Percentiles rank a stretch among this genome's conserved stretches.
phyloP scores from a whole-genome alignment of 495 filamentous ascomycete species.

The Penicillium chermesinum region DNA sequence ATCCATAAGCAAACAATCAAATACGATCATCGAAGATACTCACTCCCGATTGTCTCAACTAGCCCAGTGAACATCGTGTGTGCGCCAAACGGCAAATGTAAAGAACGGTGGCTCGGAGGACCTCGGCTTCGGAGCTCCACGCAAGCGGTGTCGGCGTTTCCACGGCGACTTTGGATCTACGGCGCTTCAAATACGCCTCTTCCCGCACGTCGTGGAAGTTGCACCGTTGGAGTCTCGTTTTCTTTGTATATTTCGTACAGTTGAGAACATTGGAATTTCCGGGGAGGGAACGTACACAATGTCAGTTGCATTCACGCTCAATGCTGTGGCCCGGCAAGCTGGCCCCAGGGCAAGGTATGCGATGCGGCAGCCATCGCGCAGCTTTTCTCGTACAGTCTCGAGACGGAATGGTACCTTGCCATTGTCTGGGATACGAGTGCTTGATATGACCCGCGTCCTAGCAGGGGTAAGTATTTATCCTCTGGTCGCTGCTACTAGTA shows the following conservation, averaged over 20 bases:
- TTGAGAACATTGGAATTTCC: too few relatives aligned
- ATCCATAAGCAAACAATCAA: not conserved
- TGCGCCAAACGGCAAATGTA: constrained; percentile 14
- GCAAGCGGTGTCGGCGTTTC: constrained; percentile 33
- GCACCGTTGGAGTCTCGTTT: not conserved
- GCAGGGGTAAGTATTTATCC: constrained; percentile 67
- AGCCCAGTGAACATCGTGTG: constrained; percentile 91
- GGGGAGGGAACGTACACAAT: too few relatives aligned
- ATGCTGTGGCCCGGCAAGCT: constrained; percentile 23
- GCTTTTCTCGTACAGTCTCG: constrained; percentile 27
- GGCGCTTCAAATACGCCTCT: too few relatives aligned
- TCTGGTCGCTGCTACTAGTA: constrained; percentile 12
- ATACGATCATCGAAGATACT: constrained; percentile 14
- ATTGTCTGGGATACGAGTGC: constrained; percentile 75
- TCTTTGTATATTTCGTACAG: too few relatives aligned
- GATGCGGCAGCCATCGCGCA: constrained; percentile 24
- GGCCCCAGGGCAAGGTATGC: constrained; percentile 16
- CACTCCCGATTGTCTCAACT: constrained; percentile 91
- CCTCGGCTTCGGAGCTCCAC: constrained; percentile 29
- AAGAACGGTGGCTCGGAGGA: constrained; percentile 17
- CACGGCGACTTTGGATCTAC: constrained; percentile 25
- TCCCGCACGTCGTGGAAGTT: not conserved
- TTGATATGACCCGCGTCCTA: constrained; percentile 95
- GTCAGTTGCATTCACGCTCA: constrained; percentile 23
- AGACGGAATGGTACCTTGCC: constrained; percentile 49